Evolutionary conservation across 768 basidiomycete genomes (phyloP), one percentile per base, ranked within the genome.

Genomic region (Hortiboletus flavorubellus): DNA sequence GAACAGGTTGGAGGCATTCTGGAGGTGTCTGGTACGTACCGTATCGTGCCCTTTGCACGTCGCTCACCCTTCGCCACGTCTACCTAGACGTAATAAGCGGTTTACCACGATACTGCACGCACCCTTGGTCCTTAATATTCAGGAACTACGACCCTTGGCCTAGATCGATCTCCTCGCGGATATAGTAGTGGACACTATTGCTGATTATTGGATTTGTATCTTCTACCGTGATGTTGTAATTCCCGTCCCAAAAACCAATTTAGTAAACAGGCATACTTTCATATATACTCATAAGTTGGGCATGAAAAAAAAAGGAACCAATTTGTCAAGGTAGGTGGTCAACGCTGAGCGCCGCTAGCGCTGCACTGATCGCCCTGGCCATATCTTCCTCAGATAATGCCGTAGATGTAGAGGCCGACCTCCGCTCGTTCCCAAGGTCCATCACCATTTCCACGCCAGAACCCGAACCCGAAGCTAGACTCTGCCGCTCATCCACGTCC

Each of bases 21-120:
- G 67, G 67, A 49, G 53, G 54, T 65, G 64, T 68, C 35, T 68
- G 8, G 67, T 66, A 38, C 58, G 67, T 38, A 2, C 16, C 16
- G 4, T 18, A 18, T 38, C 11, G 18, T 3, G 10, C 31, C 2
- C 2, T 2, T 8, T 12, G 23, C 31, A 3, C 21, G 12, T 53
- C 12, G 26, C 52, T 53, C 16, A 53, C 51, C 8, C 21, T 21
- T 9, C 21, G 11, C 21, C 23, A 26, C 26, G 26, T 53, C 26
- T 21, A 2, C 5, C 4, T 40, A 59, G 58, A 59, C 59, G 58
- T 59, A 21, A 59, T 35, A 26, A 26, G 26, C 15, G 8, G 5
- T n/a, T 5, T 29, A 16, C n/a, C 26, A 1, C 16, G 18, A 38
- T 38, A 34, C 12, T 21, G 21, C 31, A 33, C 30, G 15, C 5